Conservation (phyloP, 1,284 basidiomycete genomes). For the Schizopora paradoxa region DNA sequence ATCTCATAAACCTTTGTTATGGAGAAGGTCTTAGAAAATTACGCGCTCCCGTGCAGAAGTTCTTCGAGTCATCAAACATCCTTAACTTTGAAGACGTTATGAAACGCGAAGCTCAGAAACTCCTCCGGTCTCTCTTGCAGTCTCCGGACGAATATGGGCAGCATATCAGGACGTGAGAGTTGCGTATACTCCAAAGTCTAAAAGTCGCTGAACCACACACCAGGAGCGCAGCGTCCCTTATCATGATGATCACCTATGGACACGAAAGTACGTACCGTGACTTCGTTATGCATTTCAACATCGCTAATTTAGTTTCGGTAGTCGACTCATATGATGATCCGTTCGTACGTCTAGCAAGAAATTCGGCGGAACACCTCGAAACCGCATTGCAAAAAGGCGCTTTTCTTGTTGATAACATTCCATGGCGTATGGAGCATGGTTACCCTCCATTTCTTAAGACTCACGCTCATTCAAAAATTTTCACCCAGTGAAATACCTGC, state of each 20-base stretch:
- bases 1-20: slow-evolving; percentile 25
- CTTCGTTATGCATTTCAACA: no score
- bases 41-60: slow-evolving; percentile 28
- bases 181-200: no score
- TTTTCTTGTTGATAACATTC: slow-evolving; percentile 28
- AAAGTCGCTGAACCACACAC: no score
- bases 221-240: no score
- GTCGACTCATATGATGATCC: no score
- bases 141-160: slow-evolving; percentile 24
- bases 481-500: slow-evolving; percentile 20
- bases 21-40: slow-evolving; percentile 27
- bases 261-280: slow-evolving; percentile 8
- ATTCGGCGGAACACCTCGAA: no score
- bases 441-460: not conserved
- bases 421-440: slow-evolving; percentile 20
- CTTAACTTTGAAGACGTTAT: slow-evolving; percentile 25
- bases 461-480: no score
- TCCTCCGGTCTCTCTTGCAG: slow-evolving; percentile 23
- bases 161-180: slow-evolving; percentile 26
- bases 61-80: slow-evolving; percentile 22
- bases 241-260: slow-evolving; percentile 12
- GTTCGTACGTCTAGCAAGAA: no score
- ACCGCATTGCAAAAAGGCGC: no score
- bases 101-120: slow-evolving; percentile 23
- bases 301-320: no score